phyloP scores from a whole-genome alignment of 352 stramenopile genomes.

The Pythium phragmitis region DNA sequence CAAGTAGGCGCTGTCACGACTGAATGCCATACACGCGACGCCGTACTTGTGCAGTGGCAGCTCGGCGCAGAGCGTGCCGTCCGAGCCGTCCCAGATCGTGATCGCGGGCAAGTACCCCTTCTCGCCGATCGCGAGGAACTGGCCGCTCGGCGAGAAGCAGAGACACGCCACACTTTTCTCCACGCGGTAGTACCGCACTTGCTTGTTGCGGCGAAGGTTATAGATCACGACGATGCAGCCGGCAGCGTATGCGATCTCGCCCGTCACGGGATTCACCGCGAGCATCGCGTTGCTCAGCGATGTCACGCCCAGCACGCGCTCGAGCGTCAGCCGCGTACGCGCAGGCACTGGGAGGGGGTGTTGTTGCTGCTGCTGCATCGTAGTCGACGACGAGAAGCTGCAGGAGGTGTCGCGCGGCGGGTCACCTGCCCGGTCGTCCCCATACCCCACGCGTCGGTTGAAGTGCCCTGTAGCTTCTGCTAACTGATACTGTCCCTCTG shows the following conservation, averaged over 20 bases:
- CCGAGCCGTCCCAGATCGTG: conserved; percentile 82
- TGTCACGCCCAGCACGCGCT: conserved; percentile 80
- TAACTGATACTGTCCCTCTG: background rate
- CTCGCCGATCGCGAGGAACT: conserved; percentile 87
- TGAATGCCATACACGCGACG: conserved; percentile 81
- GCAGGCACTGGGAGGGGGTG: background rate
- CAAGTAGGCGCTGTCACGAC: conserved; percentile 53
- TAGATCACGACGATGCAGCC: conserved; percentile 91
- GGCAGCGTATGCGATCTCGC: conserved; percentile 84
- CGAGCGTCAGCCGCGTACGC: conserved; percentile 64
- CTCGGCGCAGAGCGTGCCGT: conserved; percentile 79
- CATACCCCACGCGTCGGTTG: conserved; percentile 21
- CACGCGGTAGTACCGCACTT: conserved; percentile 87
- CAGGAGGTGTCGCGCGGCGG: background rate
- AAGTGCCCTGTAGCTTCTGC: conserved; percentile 6
- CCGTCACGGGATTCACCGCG: conserved; percentile 69
- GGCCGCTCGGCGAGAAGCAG: conserved; percentile 80
- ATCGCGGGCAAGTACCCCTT: conserved; percentile 82
- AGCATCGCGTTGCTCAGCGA: conserved; percentile 74
- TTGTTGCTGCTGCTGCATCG: background rate
- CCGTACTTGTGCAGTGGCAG: conserved; percentile 83
- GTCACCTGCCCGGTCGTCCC: conserved; percentile 13
- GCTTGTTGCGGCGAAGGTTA: conserved; percentile 82
- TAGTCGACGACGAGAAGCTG: background rate
- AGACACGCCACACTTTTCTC: conserved; percentile 83